Base-by-base conservation (phyloP, 148 eudicot species). In the Suaeda aralocaspica region DNA sequence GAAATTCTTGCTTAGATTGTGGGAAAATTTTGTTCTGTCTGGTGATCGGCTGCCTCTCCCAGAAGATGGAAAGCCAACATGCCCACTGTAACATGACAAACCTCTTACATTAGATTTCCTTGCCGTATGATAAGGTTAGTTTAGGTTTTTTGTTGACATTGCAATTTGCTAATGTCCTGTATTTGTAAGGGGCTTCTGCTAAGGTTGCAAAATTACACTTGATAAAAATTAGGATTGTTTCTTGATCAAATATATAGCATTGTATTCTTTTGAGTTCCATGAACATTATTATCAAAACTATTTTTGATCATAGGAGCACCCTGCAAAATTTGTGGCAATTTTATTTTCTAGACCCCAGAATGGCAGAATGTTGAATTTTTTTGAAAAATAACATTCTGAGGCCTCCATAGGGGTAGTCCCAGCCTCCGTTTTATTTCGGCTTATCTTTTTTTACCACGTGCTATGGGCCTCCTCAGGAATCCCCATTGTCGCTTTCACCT, bases 1-100 rank as follows among this genome's bases (percentile, higher is more conserved):
- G 88, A 83, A 77, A 66, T 82, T 52, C 92, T 94, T 28, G 81
- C 81, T 72, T 91, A 83, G 76, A 67, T 44, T 41, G 19, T 39
- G 26, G 22, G 34, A 72, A 60, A 48, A 53, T 70, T 79, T 77
- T 62, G 69, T 56, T 41, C 22, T 12, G 25, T 59, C 59, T 45
- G 42, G 21, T 25, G 7, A 29, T 39, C 59, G 13, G 5, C 19
- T 46, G 36, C 26, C n/a, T n/a, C n/a, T n/a, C n/a, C n/a, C n/a
- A n/a, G n/a, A n/a, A n/a, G n/a, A n/a, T n/a, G n/a, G n/a, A n/a
- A n/a, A n/a, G n/a, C n/a, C 5, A 24, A 63, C 15, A 42, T 63
- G 22, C 41, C 59, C 68, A 42, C 15, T 78, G 78, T 78, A 82
- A 72, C 75, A 76, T 80, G 75, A 53, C 50, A 31, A 75, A 59